Evolutionary conservation across 2,329 filamentous ascomycete genomes (phyloP).

Genomic region (Fusarium nelsonii): DNA sequence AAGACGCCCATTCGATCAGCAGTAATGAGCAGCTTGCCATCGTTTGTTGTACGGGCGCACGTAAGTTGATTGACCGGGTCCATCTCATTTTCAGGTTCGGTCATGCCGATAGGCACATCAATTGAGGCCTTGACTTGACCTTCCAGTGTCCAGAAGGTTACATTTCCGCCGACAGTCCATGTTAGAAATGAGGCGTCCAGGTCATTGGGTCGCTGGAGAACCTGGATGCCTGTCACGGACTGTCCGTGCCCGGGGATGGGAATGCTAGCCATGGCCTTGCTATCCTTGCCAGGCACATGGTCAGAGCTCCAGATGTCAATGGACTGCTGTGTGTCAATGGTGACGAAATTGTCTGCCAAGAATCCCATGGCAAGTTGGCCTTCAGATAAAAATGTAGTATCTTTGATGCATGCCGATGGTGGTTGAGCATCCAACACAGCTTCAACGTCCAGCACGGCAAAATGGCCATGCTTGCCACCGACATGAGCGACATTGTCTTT

Average conservation of each 20-base stretch:
- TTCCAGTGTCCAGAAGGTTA: conserved; percentile 85
- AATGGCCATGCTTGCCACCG: conserved; percentile 74
- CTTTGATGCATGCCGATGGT: conserved; percentile 54
- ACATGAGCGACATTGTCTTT: conserved; percentile 72
- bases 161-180: conserved; percentile 84
- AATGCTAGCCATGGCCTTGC: conserved; percentile 59
- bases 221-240: conserved; percentile 78
- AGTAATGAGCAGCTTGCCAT: conserved; percentile 77
- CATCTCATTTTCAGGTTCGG: conserved; percentile 61
- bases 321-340: conserved; percentile 79
- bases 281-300: conserved; percentile 57
- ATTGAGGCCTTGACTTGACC: conserved; percentile 76
- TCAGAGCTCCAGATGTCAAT: conserved; percentile 75
- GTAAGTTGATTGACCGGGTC: conserved; percentile 70
- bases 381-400: conserved; percentile 53
- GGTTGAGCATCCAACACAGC: conserved; percentile 59
- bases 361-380: conserved; percentile 77
- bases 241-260: conserved; percentile 73
- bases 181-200: conserved; percentile 83
- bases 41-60: conserved; percentile 69
- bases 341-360: conserved; percentile 74
- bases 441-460: conserved; percentile 65
- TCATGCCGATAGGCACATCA: conserved; percentile 76
- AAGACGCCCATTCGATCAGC: conserved; percentile 91
- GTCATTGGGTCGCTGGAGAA: conserved; percentile 70